Base-by-base conservation (phyloP, 768 basidiomycete species). In the Roridomyces roridus region DNA sequence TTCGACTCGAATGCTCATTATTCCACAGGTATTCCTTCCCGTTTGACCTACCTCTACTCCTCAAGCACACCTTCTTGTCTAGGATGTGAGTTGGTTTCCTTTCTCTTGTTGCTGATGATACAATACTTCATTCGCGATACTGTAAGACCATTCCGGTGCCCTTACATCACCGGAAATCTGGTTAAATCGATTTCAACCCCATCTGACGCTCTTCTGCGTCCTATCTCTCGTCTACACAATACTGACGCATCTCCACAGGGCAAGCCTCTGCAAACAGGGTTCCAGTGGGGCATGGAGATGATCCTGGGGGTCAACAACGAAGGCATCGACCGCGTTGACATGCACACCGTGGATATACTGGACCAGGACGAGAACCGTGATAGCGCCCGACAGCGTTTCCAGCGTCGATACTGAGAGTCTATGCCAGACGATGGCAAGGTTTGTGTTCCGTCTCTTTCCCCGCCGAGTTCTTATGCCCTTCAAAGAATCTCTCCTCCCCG, bases 241-340 rank as follows among this genome's bases (percentile, higher is more conserved):
- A 57, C 50, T 35, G 45, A 48, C 49, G 14, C 53, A 43, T 12
- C 29, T 21, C 26, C n/a, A n/a, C 62, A 92, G 90, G 78, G 76
- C 36, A 85, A 85, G 67, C 70, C 75, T 4, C 66, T 95, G 6
- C 94, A 97, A 76, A 89, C 85, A 0, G 91, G 92, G 8, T 94
- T 96, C 72, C 81, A 78, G 7, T 67, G 70, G 40, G 92, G 89
- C n/a, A 97, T 97, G 94, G 94, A 97, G 64, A 73, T 73, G 36
- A 70, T 92, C 5, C 77, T 97, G 26, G 88, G 85, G 31, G 85
- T 90, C n/a, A 72, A n/a, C n/a, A n/a, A n/a, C n/a, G n/a, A n/a
- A n/a, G n/a, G n/a, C n/a, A n/a, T n/a, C 36, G 43, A 55, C 20
- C 31, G 29, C 28, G 9, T 28, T 21, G 82, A 89, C 59, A 79